Base-by-base conservation (phyloP, 768 basidiomycete genomes). In the Mycena filopes region DNA sequence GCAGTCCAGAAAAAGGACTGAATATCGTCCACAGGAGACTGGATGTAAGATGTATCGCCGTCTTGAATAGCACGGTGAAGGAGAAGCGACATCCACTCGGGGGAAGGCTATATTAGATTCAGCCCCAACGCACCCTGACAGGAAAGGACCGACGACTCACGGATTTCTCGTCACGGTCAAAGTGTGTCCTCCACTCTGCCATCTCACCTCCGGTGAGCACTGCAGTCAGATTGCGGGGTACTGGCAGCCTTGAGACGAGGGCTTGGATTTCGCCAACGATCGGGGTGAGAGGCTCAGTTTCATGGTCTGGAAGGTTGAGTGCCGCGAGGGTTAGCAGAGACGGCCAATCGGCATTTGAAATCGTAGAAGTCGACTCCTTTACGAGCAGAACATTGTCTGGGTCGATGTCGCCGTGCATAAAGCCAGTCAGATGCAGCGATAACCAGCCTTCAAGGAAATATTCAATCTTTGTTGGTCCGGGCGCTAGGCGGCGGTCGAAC, bases 171-270 rank as follows among this genome's bases (percentile, higher is more conserved):
- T 51, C 18, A 20, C n/a, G n/a, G n/a, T 46, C 36, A 40, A 64
- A 67, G 43, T 66, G 63, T 7, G 61, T 53, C 41, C 33, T 42
- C 55, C 64, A 58, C 3, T 62, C 38, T 20, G 63, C 63, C 64
- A 69, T 53, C 36, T 69, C 68, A 21, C 65, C 68, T 23, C 66
- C 68, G n/a, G 57, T 63, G 15, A 63, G n/a, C n/a, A n/a, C n/a
- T n/a, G n/a, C n/a, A n/a, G n/a, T n/a, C n/a, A n/a, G n/a, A n/a
- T n/a, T n/a, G n/a, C n/a, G n/a, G n/a, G n/a, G n/a, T n/a, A n/a
- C n/a, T n/a, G n/a, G n/a, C n/a, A n/a, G n/a, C n/a, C n/a, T n/a
- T n/a, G n/a, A n/a, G 26, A 31, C 26, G 0, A 59, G 38, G 1
- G 4, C 23, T 12, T 2, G 38, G 38, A 59, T 59, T 7, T 50